Evolutionary conservation across 345 rosid species (phyloP).

Genomic region (Eucalyptus cloeziana): DNA sequence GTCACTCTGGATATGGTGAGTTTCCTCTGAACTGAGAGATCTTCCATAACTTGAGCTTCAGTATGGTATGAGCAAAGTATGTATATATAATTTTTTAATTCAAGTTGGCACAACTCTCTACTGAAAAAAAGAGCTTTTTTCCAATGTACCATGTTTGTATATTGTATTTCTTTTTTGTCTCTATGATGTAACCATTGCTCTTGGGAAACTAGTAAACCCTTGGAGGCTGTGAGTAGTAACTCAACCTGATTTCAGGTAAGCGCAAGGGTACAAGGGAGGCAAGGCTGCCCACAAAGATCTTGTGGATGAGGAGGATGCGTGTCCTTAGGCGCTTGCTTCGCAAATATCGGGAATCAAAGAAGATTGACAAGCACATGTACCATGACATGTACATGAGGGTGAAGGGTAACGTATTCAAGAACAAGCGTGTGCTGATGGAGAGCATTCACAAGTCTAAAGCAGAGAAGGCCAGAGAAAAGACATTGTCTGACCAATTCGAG

Average conservation of each 20-base stretch:
- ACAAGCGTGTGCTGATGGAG: constrained; percentile 82
- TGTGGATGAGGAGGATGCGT: constrained; percentile 71
- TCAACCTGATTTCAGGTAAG: constrained; percentile 19
- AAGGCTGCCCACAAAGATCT: constrained; percentile 38
- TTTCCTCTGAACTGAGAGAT: neutral
- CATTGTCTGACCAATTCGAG: constrained; percentile 40
- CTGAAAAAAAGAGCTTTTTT: neutral
- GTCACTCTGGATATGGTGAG: constrained; percentile 92
- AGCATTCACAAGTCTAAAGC: constrained; percentile 50
- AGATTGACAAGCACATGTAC: constrained; percentile 82
- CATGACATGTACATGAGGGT: constrained; percentile 89
- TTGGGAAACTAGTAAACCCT: neutral
- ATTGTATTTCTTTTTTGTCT: neutral
- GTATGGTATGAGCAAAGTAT: neutral
- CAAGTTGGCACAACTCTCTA: neutral
- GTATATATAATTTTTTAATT: neutral
- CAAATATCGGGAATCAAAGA: constrained; percentile 66
- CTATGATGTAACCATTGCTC: neutral
- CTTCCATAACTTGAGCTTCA: neutral
- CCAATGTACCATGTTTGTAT: neutral
- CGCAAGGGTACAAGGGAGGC: constrained; percentile 47
- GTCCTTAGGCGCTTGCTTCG: constrained; percentile 44
- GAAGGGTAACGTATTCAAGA: constrained; percentile 77
- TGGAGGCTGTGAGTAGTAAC: neutral
- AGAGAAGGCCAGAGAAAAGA: constrained; percentile 52